These are phyloP conservation scores for Lentinula raphanica DNA, from an alignment of 768 basidiomycete species.

Conservation along the genomic window DNA sequence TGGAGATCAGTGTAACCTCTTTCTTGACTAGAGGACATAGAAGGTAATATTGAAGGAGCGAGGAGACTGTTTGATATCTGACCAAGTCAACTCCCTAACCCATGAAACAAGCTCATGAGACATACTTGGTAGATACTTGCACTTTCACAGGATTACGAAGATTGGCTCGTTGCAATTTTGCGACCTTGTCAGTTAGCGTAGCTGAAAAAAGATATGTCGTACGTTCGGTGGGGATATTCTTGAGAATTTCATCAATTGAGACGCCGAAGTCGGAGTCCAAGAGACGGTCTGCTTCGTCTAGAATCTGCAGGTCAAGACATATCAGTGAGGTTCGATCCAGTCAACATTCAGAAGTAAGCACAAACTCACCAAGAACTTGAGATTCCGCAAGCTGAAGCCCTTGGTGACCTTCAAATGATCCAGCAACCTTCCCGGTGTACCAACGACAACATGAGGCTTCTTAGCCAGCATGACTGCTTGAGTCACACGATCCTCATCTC, in stretches of 20 bases:
- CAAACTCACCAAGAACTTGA: background rate
- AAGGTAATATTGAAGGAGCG: constrained; percentile 60
- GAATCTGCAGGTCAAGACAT: background rate
- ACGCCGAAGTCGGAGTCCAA: constrained; percentile 65
- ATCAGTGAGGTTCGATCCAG: too few species aligned
- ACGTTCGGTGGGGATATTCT: constrained; percentile 58
- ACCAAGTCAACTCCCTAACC: too few species aligned
- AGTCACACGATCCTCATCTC: constrained; percentile 67
- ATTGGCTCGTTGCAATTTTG: constrained; percentile 62
- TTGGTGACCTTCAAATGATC: constrained; percentile 48
- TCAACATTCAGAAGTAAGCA: background rate
- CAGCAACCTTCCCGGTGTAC: constrained; percentile 88
- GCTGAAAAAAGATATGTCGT: constrained; percentile 65
- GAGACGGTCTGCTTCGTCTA: constrained; percentile 37
- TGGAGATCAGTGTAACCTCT: constrained; percentile 55
- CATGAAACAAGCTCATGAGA: too few species aligned
- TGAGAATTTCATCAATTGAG: constrained; percentile 62
- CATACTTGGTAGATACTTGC: constrained; percentile 60
- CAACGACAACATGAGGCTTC: constrained; percentile 89
- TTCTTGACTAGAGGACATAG: constrained; percentile 56
- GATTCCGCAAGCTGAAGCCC: background rate
- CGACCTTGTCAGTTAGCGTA: constrained; percentile 68
- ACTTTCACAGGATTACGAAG: constrained; percentile 55
- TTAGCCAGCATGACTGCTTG: constrained; percentile 92
- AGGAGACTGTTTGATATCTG: constrained; percentile 61